These are phyloP conservation scores for Leishmania turanica DNA, from an alignment of 208 protist species.

Conservation along the genomic window DNA sequence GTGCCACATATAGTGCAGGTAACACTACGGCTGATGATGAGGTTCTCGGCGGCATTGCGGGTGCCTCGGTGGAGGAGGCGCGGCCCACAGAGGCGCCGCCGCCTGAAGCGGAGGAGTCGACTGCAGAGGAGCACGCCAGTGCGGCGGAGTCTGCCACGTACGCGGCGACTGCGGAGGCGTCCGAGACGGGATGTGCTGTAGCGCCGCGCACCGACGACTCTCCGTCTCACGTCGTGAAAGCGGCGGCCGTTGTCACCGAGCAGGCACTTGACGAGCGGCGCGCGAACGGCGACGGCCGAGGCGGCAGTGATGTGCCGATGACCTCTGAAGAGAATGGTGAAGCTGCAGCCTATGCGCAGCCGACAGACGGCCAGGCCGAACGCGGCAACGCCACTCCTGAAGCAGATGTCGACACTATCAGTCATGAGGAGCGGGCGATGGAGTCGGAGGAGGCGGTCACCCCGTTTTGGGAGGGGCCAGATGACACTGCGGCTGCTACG, in stretches of 20 bases:
- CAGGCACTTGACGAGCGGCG: background rate
- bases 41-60: background rate
- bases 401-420: background rate
- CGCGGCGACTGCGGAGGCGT: background rate
- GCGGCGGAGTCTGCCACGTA: background rate
- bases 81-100: background rate
- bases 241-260: background rate
- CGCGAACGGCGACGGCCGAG: background rate
- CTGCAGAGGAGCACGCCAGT: background rate
- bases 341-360: background rate
- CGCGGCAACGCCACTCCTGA: background rate
- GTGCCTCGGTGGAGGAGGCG: background rate
- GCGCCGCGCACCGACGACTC: background rate
- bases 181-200: background rate
- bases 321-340: background rate
- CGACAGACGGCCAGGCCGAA: background rate
- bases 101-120: constrained; percentile 6
- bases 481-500: background rate
- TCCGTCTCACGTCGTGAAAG: too few relatives aligned
- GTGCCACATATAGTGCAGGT: background rate
- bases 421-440: background rate
- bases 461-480: background rate
- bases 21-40: background rate
- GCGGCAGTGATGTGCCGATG: background rate
- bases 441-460: background rate